phyloP scores from a whole-genome alignment of 2,329 filamentous ascomycete species.

The Rhynchosporium secalis region DNA sequence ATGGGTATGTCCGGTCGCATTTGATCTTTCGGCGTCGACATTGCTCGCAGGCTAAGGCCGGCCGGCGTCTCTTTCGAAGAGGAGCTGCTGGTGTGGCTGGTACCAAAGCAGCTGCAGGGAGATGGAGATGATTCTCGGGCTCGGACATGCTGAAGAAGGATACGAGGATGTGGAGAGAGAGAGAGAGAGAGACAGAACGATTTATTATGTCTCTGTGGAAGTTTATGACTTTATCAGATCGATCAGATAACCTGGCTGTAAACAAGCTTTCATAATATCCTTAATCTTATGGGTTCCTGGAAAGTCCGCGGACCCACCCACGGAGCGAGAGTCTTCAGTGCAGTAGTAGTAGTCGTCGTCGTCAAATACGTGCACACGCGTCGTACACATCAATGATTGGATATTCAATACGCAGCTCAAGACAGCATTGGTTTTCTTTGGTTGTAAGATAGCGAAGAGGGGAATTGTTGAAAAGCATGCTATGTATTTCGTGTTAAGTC shows the following conservation, averaged over 20 bases:
- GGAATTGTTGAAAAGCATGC: no score
- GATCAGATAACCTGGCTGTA: neutral
- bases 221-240: constrained; percentile 10
- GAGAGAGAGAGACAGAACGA: no score
- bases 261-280: neutral
- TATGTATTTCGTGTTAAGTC: no score
- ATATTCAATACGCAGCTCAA: no score
- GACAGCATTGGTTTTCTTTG: no score
- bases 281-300: neutral
- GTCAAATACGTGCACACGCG: no score
- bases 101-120: neutral
- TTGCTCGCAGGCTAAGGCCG: constrained; percentile 45
- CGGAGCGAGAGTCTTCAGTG: neutral
- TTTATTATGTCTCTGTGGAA: neutral
- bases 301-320: no score
- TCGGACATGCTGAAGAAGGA: constrained; percentile 16
- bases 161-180: neutral
- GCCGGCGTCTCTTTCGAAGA: constrained; percentile 34
- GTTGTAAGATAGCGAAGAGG: no score
- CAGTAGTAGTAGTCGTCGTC: neutral
- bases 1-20: constrained; percentile 47
- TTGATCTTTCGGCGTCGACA: constrained; percentile 49
- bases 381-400: no score
- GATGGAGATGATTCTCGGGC: neutral
- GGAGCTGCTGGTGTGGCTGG: constrained; percentile 3